Conservation (phyloP, 176 grass and related monocot species). For the Oryza rufipogon region DNA sequence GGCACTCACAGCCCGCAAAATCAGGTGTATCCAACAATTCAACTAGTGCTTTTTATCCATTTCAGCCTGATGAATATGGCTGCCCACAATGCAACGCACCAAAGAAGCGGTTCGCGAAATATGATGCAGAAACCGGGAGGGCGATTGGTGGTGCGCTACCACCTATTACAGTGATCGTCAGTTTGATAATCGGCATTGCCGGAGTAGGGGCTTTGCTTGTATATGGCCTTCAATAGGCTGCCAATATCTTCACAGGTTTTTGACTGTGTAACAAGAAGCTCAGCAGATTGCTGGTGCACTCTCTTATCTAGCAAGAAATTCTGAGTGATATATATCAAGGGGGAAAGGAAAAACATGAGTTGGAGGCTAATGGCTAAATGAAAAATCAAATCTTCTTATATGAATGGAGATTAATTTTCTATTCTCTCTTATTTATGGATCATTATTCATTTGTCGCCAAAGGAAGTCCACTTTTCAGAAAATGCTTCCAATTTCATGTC, state of each 20-base stretch:
- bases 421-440: background rate
- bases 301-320: conserved; percentile 19
- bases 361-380: conserved; percentile 25
- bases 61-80: conserved; percentile 76
- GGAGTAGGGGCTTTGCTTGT: conserved; percentile 90
- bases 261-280: conserved; percentile 29
- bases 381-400: background rate
- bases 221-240: conserved; percentile 79
- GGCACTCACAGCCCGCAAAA: background rate
- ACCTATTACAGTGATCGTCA: conserved; percentile 69
- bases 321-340: conserved; percentile 19
- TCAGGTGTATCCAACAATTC: conserved; percentile 20
- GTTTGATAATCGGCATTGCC: conserved; percentile 67
- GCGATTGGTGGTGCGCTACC: conserved; percentile 66
- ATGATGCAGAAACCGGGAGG: conserved; percentile 68
- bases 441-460: background rate
- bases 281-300: conserved; percentile 37
- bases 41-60: conserved; percentile 26
- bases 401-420: background rate
- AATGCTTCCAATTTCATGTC: conserved; percentile 13
- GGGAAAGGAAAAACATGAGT: conserved; percentile 21
- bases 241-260: conserved; percentile 18
- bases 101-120: conserved; percentile 84
- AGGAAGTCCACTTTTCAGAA: conserved; percentile 6
- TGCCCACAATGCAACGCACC: conserved; percentile 98